Evolutionary conservation across 2,329 filamentous ascomycete species (phyloP).

Genomic region (Xylariaceae sp.): DNA sequence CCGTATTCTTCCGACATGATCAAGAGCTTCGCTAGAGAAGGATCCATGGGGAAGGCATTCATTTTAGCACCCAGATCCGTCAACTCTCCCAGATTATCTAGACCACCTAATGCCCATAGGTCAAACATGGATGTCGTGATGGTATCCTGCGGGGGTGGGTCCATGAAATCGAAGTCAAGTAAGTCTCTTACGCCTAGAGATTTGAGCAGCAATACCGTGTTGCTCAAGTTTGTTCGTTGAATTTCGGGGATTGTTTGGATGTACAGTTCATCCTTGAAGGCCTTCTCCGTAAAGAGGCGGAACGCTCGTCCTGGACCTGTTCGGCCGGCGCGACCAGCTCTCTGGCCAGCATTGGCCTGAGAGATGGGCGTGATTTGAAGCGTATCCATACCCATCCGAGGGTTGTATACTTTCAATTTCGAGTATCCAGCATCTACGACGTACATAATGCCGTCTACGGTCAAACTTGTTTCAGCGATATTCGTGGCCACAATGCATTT

Average conservation of each 20-base stretch:
- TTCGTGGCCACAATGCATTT: conserved; percentile 99
- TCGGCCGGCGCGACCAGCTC: conserved; percentile 87
- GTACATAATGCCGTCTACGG: conserved; percentile 98
- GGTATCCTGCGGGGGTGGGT: conserved; percentile 94
- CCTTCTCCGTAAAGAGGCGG: conserved; percentile 88
- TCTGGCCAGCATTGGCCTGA: conserved; percentile 90
- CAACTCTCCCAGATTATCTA: conserved; percentile 91
- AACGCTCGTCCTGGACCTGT: conserved; percentile 96
- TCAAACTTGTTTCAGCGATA: conserved; percentile 96
- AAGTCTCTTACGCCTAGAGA: conserved; percentile 91
- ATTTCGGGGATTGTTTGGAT: conserved; percentile 97
- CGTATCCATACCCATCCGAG: conserved; percentile 98
- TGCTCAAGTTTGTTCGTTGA: conserved; percentile 90
- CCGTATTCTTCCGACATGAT: conserved; percentile 87
- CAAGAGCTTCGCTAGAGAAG: conserved; percentile 87
- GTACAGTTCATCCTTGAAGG: conserved; percentile 94
- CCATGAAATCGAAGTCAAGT: conserved; percentile 98
- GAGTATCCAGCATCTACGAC: conserved; percentile 95
- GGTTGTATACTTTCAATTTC: conserved; percentile 98
- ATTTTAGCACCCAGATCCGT: conserved; percentile 85
- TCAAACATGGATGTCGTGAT: conserved; percentile 97
- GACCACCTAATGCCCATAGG: conserved; percentile 88
- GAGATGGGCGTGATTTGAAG: conserved; percentile 97
- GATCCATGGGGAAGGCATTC: conserved; percentile 98
- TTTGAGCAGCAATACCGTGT: conserved; percentile 91